Percentiles rank a stretch among this genome's conserved stretches.
Evolutionary conservation across 805 yeast genomes (phyloP).

Genomic region (Cyberlindnera mrakii): DNA sequence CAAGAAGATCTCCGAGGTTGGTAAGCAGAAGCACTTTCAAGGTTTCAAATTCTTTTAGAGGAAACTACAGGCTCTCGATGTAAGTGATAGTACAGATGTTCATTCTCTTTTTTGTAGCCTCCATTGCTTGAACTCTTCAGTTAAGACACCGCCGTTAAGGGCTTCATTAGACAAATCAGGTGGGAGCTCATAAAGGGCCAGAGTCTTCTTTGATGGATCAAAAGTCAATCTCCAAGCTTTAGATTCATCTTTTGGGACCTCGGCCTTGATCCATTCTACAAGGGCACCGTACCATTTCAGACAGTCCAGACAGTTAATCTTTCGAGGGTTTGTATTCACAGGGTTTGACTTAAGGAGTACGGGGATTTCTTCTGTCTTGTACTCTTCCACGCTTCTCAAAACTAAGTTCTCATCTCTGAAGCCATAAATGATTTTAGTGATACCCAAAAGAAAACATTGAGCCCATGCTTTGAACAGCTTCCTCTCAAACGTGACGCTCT

Average conservation of each 20-base stretch:
- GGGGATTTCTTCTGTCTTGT: conserved; percentile 74
- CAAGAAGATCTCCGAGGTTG: conserved; percentile 31
- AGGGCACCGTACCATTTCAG: conserved; percentile 84
- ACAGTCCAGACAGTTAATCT: conserved; percentile 69
- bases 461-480: conserved; percentile 86
- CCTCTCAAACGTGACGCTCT: conserved; percentile 62
- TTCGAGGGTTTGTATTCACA: conserved; percentile 31
- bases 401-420: conserved; percentile 70
- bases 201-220: conserved; percentile 47
- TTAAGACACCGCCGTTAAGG: conserved; percentile 38
- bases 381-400: conserved; percentile 69
- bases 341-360: conserved; percentile 50
- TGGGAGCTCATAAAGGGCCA: conserved; percentile 44
- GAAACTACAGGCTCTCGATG: not conserved
- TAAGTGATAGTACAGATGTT: not conserved
- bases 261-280: conserved; percentile 65
- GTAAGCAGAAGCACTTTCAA: conserved; percentile 25
- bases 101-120: conserved; percentile 25
- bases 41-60: conserved; percentile 6
- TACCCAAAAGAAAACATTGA: conserved; percentile 84
- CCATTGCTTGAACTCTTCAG: conserved; percentile 50
- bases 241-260: conserved; percentile 47
- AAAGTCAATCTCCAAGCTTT: conserved; percentile 51
- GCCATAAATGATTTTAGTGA: conserved; percentile 77
- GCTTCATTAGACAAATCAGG: conserved; percentile 30